Evolutionary conservation across 2,329 filamentous ascomycete genomes (phyloP).

Genomic region (Fusarium musae): DNA sequence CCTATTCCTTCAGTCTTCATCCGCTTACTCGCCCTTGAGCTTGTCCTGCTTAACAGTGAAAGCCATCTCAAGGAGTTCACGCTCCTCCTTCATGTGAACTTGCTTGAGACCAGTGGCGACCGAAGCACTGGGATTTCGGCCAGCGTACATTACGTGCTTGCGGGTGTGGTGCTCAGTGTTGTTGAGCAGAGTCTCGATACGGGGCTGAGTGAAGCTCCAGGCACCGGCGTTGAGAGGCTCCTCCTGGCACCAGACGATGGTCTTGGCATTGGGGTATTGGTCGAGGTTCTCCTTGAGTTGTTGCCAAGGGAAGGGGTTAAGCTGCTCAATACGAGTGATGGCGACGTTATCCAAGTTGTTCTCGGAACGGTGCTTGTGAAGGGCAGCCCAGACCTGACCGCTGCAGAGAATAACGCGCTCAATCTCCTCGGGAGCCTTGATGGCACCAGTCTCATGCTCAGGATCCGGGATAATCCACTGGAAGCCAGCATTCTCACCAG

Average conservation of each 20-base stretch:
- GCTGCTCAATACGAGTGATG: slow-evolving; percentile 94
- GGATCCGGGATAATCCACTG: slow-evolving; percentile 95
- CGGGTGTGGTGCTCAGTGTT: slow-evolving; percentile 91
- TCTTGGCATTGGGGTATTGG: slow-evolving; percentile 96
- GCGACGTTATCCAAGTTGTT: slow-evolving; percentile 91
- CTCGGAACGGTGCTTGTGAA: slow-evolving; percentile 89
- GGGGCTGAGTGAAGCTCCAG: slow-evolving; percentile 97
- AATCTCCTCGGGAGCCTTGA: slow-evolving; percentile 85
- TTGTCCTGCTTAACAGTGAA: slow-evolving; percentile 75
- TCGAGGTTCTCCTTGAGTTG: slow-evolving; percentile 97
- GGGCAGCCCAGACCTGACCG: slow-evolving; percentile 91
- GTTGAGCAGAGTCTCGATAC: slow-evolving; percentile 96
- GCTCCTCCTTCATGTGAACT: slow-evolving; percentile 91
- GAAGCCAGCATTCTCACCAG: slow-evolving; percentile 86
- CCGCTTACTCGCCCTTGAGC: slow-evolving; percentile 71
- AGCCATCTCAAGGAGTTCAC: slow-evolving; percentile 77
- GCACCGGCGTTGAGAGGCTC: slow-evolving; percentile 97
- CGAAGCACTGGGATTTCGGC: slow-evolving; percentile 90
- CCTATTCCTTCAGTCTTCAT: neutral
- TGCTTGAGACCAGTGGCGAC: slow-evolving; percentile 94
- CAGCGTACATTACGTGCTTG: slow-evolving; percentile 97
- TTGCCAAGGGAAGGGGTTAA: slow-evolving; percentile 99
- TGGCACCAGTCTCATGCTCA: slow-evolving; percentile 78
- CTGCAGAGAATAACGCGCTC: slow-evolving; percentile 94
- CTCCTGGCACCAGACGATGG: slow-evolving; percentile 97